Evolutionary conservation across 2,329 filamentous ascomycete species (phyloP).

Genomic region (Calonectria pseudoreteaudii): DNA sequence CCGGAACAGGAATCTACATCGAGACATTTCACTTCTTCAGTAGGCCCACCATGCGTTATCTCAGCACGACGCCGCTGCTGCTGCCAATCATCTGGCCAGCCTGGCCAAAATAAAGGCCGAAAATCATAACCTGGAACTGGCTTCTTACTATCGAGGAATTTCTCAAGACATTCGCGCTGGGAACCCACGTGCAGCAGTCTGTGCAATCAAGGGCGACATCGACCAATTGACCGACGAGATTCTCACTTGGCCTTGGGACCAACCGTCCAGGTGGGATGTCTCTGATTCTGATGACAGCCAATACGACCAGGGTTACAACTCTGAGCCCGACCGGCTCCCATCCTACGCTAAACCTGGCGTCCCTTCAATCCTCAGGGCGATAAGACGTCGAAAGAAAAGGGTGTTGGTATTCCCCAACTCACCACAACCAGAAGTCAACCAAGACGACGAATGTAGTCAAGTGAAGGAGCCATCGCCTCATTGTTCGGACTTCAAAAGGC

Average conservation of each 20-base stretch:
- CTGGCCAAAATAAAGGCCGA: background rate
- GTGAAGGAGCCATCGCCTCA: no score
- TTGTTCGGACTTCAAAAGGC: background rate
- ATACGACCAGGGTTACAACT: background rate
- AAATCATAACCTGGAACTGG: background rate
- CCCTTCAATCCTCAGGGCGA: no score
- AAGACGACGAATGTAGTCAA: background rate
- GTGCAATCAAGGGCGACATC: background rate
- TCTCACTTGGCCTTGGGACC: background rate
- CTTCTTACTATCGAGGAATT: background rate
- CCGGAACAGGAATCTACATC: background rate
- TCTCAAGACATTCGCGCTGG: background rate
- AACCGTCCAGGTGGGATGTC: rapidly evolving
- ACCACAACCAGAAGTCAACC: no score
- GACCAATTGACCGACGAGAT: background rate
- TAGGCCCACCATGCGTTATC: background rate
- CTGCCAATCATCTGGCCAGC: background rate
- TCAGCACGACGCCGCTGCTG: background rate
- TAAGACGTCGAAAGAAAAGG: no score
- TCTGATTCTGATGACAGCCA: background rate
- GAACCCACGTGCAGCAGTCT: background rate
- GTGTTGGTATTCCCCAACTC: no score
- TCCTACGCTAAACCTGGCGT: no score
- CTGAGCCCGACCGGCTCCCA: no score
- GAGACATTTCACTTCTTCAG: background rate